A percentile compares a stretch with the other conserved stretches of the same genome.
These are phyloP conservation scores for Leishmania turanica DNA, from an alignment of 208 protist species.

Conservation along the genomic window DNA sequence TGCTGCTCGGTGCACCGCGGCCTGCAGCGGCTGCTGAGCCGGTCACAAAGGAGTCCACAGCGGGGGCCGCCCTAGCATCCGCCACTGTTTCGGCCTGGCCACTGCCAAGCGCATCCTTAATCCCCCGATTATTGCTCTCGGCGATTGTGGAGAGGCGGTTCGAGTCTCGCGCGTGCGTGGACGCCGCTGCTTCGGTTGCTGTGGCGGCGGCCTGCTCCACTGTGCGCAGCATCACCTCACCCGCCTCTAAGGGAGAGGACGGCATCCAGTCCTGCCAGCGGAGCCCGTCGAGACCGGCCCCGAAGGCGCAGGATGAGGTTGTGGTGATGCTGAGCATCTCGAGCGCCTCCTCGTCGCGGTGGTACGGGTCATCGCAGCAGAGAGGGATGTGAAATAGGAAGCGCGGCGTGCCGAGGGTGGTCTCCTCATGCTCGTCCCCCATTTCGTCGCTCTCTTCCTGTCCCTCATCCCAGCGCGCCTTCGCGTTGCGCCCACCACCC, in stretches of 20 bases:
- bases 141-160: neutral
- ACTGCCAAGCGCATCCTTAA: neutral
- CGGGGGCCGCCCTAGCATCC: neutral
- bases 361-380: constrained; percentile 55
- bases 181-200: neutral
- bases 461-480: neutral
- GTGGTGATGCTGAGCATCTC: constrained; percentile 57
- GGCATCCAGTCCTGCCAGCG: constrained; percentile 34
- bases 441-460: neutral
- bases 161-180: constrained; percentile 1
- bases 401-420: neutral
- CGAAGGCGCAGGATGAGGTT: constrained; percentile 57
- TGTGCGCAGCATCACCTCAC: constrained; percentile 15
- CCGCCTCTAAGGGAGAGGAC: constrained; percentile 9
- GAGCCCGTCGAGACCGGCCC: constrained; percentile 43
- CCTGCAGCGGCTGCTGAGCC: neutral
- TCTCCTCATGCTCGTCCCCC: neutral
- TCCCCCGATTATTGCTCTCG: neutral
- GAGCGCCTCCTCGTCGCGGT: constrained; percentile 54
- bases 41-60: neutral
- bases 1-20: too few relatives aligned
- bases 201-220: neutral
- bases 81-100: neutral
- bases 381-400: constrained; percentile 24
- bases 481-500: neutral